A percentile compares a stretch with the other conserved stretches of the same genome.
Evolutionary conservation across 139 green algal genomes (phyloP).

Genomic region (Tetratostichococcus sp.): DNA sequence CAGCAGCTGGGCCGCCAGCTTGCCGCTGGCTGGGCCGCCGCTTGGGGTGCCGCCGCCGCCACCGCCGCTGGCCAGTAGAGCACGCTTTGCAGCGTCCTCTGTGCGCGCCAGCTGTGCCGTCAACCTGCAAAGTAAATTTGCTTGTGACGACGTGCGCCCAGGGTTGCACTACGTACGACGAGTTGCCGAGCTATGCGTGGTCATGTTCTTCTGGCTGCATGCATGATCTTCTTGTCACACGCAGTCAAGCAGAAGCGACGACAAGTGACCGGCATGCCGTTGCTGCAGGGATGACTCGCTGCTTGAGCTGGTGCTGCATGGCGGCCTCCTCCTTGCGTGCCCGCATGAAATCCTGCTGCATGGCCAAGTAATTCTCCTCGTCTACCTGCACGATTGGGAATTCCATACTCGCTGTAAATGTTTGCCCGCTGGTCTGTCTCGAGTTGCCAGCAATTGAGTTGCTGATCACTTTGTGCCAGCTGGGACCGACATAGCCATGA

Average conservation of each 20-base stretch:
- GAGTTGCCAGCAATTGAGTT: too few species aligned
- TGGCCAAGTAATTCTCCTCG: constrained; percentile 21
- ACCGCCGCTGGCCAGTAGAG: constrained; percentile 45
- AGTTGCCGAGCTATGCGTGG: background rate
- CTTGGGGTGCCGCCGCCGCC: constrained; percentile 1
- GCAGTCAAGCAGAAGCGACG: too few species aligned
- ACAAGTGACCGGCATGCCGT: background rate
- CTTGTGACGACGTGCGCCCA: too few species aligned
- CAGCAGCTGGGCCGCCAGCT: constrained; percentile 55
- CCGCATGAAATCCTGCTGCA: constrained; percentile 29
- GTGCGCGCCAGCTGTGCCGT: constrained; percentile 65
- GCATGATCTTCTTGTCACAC: too few species aligned
- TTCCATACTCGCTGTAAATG: too few species aligned
- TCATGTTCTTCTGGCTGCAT: too few species aligned
- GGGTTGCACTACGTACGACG: too few species aligned
- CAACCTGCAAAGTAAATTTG: too few species aligned
- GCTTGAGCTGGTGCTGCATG: background rate
- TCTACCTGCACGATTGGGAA: constrained; percentile 16
- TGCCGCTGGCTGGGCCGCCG: constrained; percentile 15
- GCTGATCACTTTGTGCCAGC: too few species aligned
- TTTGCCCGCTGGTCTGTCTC: too few species aligned
- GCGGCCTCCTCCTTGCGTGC: constrained; percentile 12
- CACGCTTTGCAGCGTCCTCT: constrained; percentile 72
- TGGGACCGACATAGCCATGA: too few species aligned
- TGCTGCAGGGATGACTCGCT: background rate